These are phyloP conservation scores for Fusarium anguioides DNA, from an alignment of 2,329 filamentous ascomycete species.

Conservation along the genomic window DNA sequence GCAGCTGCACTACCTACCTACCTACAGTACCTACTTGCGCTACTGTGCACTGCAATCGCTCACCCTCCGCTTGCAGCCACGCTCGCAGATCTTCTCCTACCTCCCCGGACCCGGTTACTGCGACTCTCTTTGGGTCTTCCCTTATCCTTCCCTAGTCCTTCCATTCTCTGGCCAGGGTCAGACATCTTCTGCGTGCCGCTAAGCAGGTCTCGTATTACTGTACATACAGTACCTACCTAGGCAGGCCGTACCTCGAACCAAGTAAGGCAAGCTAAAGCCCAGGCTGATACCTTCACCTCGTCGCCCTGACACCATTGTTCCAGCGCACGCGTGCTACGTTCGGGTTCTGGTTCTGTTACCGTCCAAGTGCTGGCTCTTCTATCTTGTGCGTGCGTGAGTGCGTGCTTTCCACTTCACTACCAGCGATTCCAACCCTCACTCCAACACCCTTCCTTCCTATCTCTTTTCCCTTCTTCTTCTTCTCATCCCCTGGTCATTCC, in stretches of 20 bases:
- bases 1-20: too few relatives aligned
- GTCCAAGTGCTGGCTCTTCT: conserved; percentile 7
- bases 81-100: conserved; percentile 41
- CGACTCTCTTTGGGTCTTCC: conserved; percentile 36
- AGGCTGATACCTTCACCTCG: conserved; percentile 35
- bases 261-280: conserved; percentile 38
- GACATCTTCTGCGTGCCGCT: conserved; percentile 39
- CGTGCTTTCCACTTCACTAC: conserved; percentile 9
- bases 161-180: conserved; percentile 38
- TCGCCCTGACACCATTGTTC: conserved; percentile 42
- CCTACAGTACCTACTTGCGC: too few relatives aligned
- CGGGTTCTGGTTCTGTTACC: background rate
- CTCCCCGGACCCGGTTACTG: conserved; percentile 40
- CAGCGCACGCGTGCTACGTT: conserved; percentile 39
- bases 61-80: conserved; percentile 42
- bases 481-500: conserved; percentile 36
- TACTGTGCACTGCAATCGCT: conserved; percentile 31
- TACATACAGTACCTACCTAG: conserved; percentile 24
- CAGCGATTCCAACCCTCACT: conserved; percentile 32
- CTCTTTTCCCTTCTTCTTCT: conserved; percentile 31
- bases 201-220: conserved; percentile 35
- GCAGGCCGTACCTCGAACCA: conserved; percentile 27
- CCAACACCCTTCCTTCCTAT: conserved; percentile 26
- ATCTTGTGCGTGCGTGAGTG: background rate
- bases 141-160: conserved; percentile 41